phyloP scores from a whole-genome alignment of 2,329 filamentous ascomycete species.

The Exophiala viscosa region DNA sequence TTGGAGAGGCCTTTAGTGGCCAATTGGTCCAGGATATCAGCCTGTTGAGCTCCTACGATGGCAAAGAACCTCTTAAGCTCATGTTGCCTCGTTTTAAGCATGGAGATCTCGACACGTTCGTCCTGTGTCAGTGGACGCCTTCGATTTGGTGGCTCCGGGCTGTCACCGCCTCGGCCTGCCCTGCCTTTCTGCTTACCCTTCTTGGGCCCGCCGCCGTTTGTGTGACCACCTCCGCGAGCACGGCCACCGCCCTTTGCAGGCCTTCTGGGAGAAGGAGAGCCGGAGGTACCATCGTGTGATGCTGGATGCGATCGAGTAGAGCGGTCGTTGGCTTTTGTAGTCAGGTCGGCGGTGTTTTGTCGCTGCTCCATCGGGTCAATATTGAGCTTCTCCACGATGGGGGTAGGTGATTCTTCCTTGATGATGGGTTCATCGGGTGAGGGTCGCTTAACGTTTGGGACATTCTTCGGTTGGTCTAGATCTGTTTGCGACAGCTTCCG shows the following conservation, averaged over 20 bases:
- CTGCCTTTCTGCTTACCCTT: conserved; percentile 31
- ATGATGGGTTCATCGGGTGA: neutral
- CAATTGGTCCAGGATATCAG: conserved; percentile 38
- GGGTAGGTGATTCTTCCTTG: neutral
- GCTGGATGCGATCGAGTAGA: conserved; percentile 5
- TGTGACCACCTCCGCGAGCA: conserved; percentile 29
- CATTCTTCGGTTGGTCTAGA: neutral
- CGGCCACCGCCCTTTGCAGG: conserved; percentile 33
- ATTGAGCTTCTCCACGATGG: neutral
- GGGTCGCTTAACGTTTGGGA: neutral
- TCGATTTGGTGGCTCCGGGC: conserved; percentile 32
- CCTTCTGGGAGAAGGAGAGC: conserved; percentile 21
- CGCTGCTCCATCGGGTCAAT: neutral
- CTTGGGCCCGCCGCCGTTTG: conserved; percentile 28
- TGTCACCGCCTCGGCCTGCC: conserved; percentile 28
- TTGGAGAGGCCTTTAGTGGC: conserved; percentile 38
- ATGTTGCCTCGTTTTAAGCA: conserved; percentile 39
- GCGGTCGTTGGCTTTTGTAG: conserved; percentile 9
- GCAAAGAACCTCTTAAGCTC: conserved; percentile 42
- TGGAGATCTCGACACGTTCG: conserved; percentile 23
- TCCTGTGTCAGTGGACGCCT: conserved; percentile 24
- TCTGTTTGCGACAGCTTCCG: conserved; percentile 1
- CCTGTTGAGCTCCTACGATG: conserved; percentile 40
- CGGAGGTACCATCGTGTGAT: conserved; percentile 4
- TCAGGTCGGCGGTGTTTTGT: conserved; percentile 1